Conservation (phyloP, 1,284 basidiomycete species). For the Cutaneotrichosporon sp. region DNA sequence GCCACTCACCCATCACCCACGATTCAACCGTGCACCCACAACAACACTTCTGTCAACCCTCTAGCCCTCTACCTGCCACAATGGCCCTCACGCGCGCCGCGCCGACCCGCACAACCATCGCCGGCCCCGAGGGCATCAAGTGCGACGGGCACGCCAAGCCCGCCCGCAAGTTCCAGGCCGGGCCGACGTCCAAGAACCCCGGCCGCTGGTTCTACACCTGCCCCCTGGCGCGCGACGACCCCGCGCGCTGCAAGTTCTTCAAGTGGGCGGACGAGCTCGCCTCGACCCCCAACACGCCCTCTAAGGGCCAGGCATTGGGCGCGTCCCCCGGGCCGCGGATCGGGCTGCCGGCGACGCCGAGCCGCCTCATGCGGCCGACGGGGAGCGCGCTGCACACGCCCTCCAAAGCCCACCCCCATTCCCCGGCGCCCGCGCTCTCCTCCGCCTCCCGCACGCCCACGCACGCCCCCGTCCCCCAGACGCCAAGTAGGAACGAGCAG, state of each 20-base stretch:
- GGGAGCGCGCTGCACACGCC: not conserved
- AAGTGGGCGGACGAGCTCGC: conserved; percentile 46
- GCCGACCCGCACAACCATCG: conserved; percentile 3
- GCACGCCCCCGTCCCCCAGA: not conserved
- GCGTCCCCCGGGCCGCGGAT: not conserved
- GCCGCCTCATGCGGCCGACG: conserved; percentile 11
- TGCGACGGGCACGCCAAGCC: conserved; percentile 10
- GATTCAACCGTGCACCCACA: not conserved
- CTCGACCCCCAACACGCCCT: not conserved
- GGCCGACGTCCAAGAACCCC: conserved; percentile 39
- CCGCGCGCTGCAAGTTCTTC: conserved; percentile 48
- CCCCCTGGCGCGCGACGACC: conserved; percentile 35
- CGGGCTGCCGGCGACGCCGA: conserved; percentile 9
- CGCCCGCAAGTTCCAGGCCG: conserved; percentile 23
- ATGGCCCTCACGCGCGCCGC: conserved; percentile 8
- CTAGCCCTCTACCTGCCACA: no score
- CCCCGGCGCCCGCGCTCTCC: not conserved
- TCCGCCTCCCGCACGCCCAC: not conserved
- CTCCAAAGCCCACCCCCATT: not conserved
- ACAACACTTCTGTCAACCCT: no score
- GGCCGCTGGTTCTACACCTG: conserved; percentile 50
- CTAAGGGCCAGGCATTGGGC: not conserved
- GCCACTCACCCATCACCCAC: not conserved
- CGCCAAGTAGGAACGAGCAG: conserved; percentile 1
- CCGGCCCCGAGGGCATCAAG: conserved; percentile 1